Base-by-base conservation (phyloP, 176 grass and related monocot species). In the Aegilops bicornis region DNA sequence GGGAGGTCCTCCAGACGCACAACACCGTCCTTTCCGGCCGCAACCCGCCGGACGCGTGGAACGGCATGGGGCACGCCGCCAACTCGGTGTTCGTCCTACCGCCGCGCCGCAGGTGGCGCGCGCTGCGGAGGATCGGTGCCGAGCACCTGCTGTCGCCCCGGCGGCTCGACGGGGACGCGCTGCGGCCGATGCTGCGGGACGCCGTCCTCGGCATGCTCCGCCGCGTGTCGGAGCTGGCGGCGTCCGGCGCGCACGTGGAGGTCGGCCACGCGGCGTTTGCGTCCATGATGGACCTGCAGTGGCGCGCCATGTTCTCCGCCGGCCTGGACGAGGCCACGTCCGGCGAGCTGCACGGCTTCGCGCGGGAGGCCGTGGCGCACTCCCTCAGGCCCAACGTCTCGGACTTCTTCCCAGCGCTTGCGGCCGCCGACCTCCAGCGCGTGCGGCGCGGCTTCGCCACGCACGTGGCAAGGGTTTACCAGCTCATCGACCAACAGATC, bases 401-500 rank as follows among this genome's bases (percentile, higher is more conserved):
- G 0, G 93, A 95, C 89, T 83, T 90, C 35, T 87, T 91, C 36
- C 90, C 93, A 3, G 24, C 39, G 15, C 43, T 95, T 11, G 54
- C 88, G 1, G 63, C 42, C 3, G 27, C 83, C 4, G 93, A 95
- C 48, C 79, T 88, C 4, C 93, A 95, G 82, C 88, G 90, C 1
- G 8, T 80, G 50, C 50, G 85, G 8, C 56, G 47, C 6, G 47
- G 52, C 1, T 7, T 82, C 2, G 10, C 39, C 2, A 11, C 1
- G 1, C 22, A 47, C 74, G 0, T 89, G 13, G 33, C 4, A 19
- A 66, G 20, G 56, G 25, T 79, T 6, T 68, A 87, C 66, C 16
- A n/a, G 6, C 10, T 85, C 7, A 79, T 95, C n/a, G 86, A 95
- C 30, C 17, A 82, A 10, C 80, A 87, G 54, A 92, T 95, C n/a